A percentile compares a stretch with the other conserved stretches of the same genome.
Conservation (phyloP, 768 basidiomycete genomes). For the Calocybe cyanea region DNA sequence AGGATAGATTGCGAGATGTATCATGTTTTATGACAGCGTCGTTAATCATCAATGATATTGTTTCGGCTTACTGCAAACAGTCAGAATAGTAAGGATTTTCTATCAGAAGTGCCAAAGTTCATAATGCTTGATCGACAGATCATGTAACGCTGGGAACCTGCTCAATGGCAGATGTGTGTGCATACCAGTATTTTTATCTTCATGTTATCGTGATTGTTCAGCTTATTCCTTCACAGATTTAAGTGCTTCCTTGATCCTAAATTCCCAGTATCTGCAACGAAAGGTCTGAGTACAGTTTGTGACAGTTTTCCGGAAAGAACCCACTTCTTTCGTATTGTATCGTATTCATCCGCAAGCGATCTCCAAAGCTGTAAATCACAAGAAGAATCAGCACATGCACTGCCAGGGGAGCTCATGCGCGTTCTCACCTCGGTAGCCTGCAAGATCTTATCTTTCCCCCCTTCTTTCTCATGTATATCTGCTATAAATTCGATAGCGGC, state of each 20-base stretch:
- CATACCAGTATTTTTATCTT: too few relatives aligned
- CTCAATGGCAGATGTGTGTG: too few relatives aligned
- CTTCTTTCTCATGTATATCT: conserved; percentile 62
- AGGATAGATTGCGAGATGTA: too few relatives aligned
- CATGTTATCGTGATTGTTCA: too few relatives aligned
- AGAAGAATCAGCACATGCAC: not conserved
- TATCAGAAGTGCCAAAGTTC: too few relatives aligned
- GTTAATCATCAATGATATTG: too few relatives aligned
- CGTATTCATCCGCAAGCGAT: conserved; percentile 62
- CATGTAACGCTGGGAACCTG: too few relatives aligned
- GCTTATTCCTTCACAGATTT: conserved; percentile 10
- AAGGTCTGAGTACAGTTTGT: not conserved
- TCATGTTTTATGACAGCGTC: too few relatives aligned
- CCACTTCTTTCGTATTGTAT: conserved; percentile 75
- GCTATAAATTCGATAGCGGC: conserved; percentile 85
- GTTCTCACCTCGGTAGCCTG: conserved; percentile 46
- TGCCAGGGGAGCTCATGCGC: not conserved
- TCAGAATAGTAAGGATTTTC: too few relatives aligned
- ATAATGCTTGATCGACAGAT: too few relatives aligned
- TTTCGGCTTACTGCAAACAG: too few relatives aligned
- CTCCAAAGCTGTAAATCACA: conserved; percentile 56
- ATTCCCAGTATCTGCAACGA: conserved; percentile 66
- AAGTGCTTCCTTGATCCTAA: conserved; percentile 55
- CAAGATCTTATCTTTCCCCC: conserved; percentile 38
- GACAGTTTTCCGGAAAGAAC: conserved; percentile 3